Evolutionary conservation across 805 yeast species (phyloP), one percentile per base, ranked within the genome.

Genomic region (Kuraishia capsulata): DNA sequence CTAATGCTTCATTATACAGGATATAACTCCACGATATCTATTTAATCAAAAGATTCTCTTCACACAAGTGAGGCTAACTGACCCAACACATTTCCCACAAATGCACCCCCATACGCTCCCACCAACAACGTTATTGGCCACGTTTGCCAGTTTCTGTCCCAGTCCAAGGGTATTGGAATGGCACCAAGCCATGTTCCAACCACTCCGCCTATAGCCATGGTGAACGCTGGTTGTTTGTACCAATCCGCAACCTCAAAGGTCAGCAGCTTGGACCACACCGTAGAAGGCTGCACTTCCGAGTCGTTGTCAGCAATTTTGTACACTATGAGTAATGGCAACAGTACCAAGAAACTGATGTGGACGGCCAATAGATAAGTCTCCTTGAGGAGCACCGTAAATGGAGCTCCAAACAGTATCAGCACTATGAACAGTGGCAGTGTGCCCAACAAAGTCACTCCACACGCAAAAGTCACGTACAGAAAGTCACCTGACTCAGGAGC

Each of bases 131-230:
- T 90, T 39, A 87, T 74, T 5, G 98, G 98, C 94, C 96, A 90
- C 38, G 68, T 71, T 59, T 90, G 98, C 98, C 98, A 90, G 20
- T 82, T 85, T 50, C 97, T 71, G 56, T 90, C 98, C 98, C 98
- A 90, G 58, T 90, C 98, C 42, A 92, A 67, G 0, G 97, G 97
- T 42, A 92, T 88, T 1, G 95, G 97, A 28, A 85, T 58, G 3
- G 90, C 96, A 13, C 97, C 97, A 1, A 87, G 47, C 97, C 97
- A 90, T 5, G 89, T 77, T 1, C 96, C 96, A 9, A 81, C 30
- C 30, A 67, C 45, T 1, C 67, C 58, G 4, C 73, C 74, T 9
- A 68, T 38, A 4, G 68, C 50, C 3, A 63, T 62, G 25, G 59
- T 51, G 39, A 64, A 68, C n/a, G 64, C 49, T 34, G 54, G 59